phyloP scores from a whole-genome alignment of 169 alveolate genomes.

The Cryptosporidium meleagridis region DNA sequence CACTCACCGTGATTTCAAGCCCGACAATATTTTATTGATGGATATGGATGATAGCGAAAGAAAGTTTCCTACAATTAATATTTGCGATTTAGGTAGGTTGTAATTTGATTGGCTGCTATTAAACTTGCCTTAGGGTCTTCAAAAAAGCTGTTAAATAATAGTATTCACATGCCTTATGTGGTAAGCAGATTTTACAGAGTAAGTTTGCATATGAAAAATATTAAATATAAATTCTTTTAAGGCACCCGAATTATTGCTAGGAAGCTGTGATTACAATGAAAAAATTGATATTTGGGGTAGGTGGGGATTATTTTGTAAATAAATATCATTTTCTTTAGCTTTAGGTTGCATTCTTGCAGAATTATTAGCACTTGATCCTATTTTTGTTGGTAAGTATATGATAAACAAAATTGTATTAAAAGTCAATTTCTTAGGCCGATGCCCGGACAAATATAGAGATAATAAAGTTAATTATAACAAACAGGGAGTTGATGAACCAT shows the following conservation, averaged over 20 bases:
- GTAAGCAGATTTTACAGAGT: constrained; percentile 71
- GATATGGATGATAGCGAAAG: background rate
- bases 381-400: constrained; percentile 67
- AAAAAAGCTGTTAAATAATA: constrained; percentile 1
- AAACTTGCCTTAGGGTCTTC: constrained; percentile 46
- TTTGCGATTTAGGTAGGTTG: constrained; percentile 62
- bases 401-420: background rate
- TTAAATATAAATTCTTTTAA: background rate
- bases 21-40: constrained; percentile 50
- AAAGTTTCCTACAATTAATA: constrained; percentile 1
- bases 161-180: constrained; percentile 62
- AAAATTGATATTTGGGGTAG: constrained; percentile 75
- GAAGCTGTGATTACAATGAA: constrained; percentile 64
- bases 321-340: background rate
- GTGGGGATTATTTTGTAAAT: background rate
- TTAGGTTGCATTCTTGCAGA: constrained; percentile 67
- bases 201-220: background rate
- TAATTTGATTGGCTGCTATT: background rate
- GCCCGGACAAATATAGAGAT: constrained; percentile 41
- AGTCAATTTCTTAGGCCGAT: constrained; percentile 42
- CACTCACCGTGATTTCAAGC: constrained; percentile 69
- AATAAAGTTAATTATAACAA: background rate
- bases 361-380: constrained; percentile 41
- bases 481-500: constrained; percentile 70
- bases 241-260: constrained; percentile 72